Conservation (phyloP, 257 asterid species). For the Henckelia pumila region DNA sequence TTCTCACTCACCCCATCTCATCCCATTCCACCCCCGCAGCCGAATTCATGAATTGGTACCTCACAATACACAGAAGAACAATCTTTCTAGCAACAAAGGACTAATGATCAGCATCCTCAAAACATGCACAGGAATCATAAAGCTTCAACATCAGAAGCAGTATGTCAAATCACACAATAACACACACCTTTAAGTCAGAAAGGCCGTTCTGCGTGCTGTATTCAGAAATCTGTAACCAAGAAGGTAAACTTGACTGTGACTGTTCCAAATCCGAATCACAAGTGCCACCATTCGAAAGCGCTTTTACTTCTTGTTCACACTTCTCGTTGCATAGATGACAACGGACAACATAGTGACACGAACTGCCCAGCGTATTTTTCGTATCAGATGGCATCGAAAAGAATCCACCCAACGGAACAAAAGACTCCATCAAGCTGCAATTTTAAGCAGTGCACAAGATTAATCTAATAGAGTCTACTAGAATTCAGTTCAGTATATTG, state of each 20-base stretch:
- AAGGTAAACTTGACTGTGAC: slow-evolving; percentile 44
- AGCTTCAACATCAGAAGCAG: not conserved
- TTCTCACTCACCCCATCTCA: too few relatives aligned
- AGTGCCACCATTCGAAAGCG: slow-evolving; percentile 39
- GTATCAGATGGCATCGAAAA: slow-evolving; percentile 67
- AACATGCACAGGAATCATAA: not conserved
- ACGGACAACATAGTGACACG: slow-evolving; percentile 35
- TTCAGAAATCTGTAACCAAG: slow-evolving; percentile 49
- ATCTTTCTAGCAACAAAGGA: too few relatives aligned
- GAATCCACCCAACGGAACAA: slow-evolving; percentile 95
- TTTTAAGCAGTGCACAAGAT: slow-evolving; percentile 3
- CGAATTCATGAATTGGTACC: too few relatives aligned
- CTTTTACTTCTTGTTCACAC: slow-evolving; percentile 57
- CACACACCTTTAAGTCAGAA: slow-evolving; percentile 50
- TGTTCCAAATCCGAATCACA: slow-evolving; percentile 34
- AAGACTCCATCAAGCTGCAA: slow-evolving; percentile 94
- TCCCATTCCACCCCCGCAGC: too few relatives aligned
- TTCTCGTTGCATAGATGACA: slow-evolving; percentile 68
- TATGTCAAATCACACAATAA: not conserved
- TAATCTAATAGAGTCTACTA: not conserved
- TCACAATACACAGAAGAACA: too few relatives aligned
- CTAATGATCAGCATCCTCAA: too few relatives aligned
- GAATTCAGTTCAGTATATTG: not conserved
- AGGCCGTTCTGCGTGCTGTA: slow-evolving; percentile 25
- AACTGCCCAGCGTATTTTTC: slow-evolving; percentile 39